A percentile compares a stretch with the other conserved stretches of the same genome.
Conservation (phyloP, 331 rosid species). For the Pyracantha coccinea region DNA sequence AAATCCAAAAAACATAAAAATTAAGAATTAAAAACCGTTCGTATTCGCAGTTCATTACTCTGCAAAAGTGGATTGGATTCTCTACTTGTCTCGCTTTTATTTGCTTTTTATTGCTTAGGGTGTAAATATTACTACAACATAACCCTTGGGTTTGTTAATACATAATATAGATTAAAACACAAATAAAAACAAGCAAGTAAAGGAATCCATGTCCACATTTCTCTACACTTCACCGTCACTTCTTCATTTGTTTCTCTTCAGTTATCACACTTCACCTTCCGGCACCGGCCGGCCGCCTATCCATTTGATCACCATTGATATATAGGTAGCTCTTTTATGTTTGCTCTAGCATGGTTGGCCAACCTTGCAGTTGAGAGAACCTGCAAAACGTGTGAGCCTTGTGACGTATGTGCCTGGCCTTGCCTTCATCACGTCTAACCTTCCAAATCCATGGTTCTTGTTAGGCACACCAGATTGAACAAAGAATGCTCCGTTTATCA, state of each 20-base stretch:
- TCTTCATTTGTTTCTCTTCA: not conserved
- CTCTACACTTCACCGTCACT: not conserved
- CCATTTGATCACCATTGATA: too few relatives aligned
- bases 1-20: too few relatives aligned
- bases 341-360: constrained; percentile 34
- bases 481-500: constrained; percentile 75
- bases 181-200: not conserved
- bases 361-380: constrained; percentile 40
- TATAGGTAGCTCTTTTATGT: too few relatives aligned
- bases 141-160: not conserved
- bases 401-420: constrained; percentile 41
- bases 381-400: constrained; percentile 53
- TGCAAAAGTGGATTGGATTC: not conserved
- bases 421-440: constrained; percentile 35
- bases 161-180: not conserved
- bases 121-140: not conserved
- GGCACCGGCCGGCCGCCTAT: too few relatives aligned
- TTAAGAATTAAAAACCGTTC: too few relatives aligned
- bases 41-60: too few relatives aligned
- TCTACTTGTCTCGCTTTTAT: not conserved
- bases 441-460: not conserved
- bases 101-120: not conserved
- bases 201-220: not conserved
- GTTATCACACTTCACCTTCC: too few relatives aligned
- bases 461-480: constrained; percentile 33